Conservation (phyloP, 805 yeast genomes). For the Candida rishiriensis region DNA sequence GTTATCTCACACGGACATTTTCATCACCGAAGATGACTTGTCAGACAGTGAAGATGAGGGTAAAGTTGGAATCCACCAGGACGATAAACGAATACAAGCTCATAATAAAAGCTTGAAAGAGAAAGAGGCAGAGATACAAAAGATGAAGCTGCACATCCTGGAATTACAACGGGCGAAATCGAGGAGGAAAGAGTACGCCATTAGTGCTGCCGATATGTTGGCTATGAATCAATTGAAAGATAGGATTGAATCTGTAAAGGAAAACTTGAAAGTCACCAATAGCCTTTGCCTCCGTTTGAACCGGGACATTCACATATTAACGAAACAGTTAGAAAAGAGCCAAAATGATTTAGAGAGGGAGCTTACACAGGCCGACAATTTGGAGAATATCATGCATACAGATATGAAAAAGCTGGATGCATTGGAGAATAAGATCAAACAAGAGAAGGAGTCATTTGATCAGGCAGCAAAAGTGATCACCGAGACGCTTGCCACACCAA, state of each 20-base stretch:
- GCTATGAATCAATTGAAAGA: slow-evolving; percentile 1
- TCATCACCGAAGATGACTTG: slow-evolving; percentile 35
- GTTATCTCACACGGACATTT: slow-evolving; percentile 13
- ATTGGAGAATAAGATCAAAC: slow-evolving; percentile 4
- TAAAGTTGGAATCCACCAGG: background rate
- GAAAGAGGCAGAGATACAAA: slow-evolving; percentile 15
- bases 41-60: slow-evolving; percentile 29
- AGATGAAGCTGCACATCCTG: slow-evolving; percentile 16
- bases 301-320: slow-evolving; percentile 8
- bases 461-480: slow-evolving; percentile 44
- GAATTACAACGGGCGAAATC: slow-evolving; percentile 9
- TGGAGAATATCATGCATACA: slow-evolving; percentile 4
- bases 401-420: slow-evolving; percentile 4
- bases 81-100: slow-evolving; percentile 2
- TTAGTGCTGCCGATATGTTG: background rate
- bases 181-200: background rate
- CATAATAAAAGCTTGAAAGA: slow-evolving; percentile 3
- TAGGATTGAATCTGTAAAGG: slow-evolving; percentile 6
- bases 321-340: slow-evolving; percentile 5
- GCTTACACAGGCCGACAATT: slow-evolving; percentile 4
- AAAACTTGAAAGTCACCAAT: slow-evolving; percentile 5
- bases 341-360: slow-evolving; percentile 9
- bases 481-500: background rate
- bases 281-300: slow-evolving; percentile 9
- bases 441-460: slow-evolving; percentile 45